Conservation (phyloP, 2,329 filamentous ascomycete species). For the Conoideocrella luteorostrata region DNA sequence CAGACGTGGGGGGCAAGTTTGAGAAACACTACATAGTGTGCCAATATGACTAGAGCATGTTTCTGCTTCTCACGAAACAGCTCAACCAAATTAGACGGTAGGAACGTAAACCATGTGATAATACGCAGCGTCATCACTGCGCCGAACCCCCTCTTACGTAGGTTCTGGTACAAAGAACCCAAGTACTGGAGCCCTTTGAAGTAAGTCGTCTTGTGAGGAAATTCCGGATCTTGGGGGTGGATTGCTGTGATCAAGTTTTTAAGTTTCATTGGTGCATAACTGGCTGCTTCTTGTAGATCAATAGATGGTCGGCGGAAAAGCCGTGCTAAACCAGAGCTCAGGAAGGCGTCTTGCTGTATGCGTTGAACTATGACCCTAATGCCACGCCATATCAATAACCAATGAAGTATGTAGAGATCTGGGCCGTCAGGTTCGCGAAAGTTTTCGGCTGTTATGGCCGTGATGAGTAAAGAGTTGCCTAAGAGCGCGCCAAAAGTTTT, state of each 20-base stretch:
- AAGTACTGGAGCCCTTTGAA: slow-evolving; percentile 41
- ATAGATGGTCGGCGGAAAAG: slow-evolving; percentile 45
- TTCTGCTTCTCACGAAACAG: slow-evolving; percentile 35
- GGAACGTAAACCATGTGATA: slow-evolving; percentile 47
- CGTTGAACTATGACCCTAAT: slow-evolving; percentile 41
- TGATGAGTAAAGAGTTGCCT: slow-evolving; percentile 44
- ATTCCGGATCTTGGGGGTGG: slow-evolving; percentile 34
- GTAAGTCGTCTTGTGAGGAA: slow-evolving; percentile 32
- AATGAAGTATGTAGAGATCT: slow-evolving; percentile 46
- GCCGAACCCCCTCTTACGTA: slow-evolving; percentile 35
- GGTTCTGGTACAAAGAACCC: slow-evolving; percentile 44
- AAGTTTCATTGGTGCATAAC: slow-evolving; percentile 40
- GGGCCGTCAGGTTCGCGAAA: slow-evolving; percentile 41
- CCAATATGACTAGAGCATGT: slow-evolving; percentile 44
- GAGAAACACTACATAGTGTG: slow-evolving; percentile 45
- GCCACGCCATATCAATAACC: slow-evolving; percentile 50
- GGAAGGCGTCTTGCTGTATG: slow-evolving; percentile 19
- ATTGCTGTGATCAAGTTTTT: slow-evolving; percentile 44
- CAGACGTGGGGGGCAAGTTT: slow-evolving; percentile 38
- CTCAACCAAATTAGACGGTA: slow-evolving; percentile 38
- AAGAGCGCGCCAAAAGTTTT: slow-evolving; percentile 43
- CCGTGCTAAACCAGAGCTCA: slow-evolving; percentile 36
- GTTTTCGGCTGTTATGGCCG: slow-evolving; percentile 41
- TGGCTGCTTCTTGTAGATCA: slow-evolving; percentile 34
- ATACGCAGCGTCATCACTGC: slow-evolving; percentile 41